Evolutionary conservation across 2,329 filamentous ascomycete species (phyloP).

Genomic region (Diaporthe humulicola): DNA sequence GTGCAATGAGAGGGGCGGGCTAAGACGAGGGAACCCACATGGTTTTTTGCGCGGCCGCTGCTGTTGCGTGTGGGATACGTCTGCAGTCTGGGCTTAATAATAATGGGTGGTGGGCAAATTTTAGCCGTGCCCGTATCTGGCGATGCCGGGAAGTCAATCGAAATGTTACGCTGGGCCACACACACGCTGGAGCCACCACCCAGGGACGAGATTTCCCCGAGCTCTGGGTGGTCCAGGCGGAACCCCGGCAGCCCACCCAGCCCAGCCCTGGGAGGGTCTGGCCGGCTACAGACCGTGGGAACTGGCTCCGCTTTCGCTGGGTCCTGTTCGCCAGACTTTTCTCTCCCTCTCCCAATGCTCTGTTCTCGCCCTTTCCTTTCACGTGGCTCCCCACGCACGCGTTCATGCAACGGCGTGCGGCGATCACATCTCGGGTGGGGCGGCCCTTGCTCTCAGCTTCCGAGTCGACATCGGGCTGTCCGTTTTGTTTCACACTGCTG

Average conservation of each 20-base stretch:
- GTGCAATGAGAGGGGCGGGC: constrained; percentile 12
- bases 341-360: background rate
- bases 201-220: constrained; percentile 5
- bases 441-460: background rate
- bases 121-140: background rate
- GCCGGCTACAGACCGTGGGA: constrained; percentile 8
- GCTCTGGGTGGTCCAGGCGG: constrained; percentile 1
- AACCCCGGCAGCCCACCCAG: background rate
- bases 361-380: background rate
- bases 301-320: background rate
- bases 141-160: background rate
- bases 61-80: too few species aligned
- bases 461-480: constrained; percentile 1
- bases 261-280: constrained; percentile 26
- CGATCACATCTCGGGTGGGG: constrained; percentile 8
- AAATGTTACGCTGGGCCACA: constrained; percentile 4
- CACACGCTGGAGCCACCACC: background rate
- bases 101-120: constrained; percentile 15
- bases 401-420: background rate
- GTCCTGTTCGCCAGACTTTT: background rate
- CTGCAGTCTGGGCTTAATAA: background rate
- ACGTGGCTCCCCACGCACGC: constrained; percentile 22
- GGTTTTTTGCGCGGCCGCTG: background rate
- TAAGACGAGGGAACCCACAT: constrained; percentile 4
- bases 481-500: constrained; percentile 19